Evolutionary conservation across 2,329 filamentous ascomycete genomes (phyloP).

Genomic region (Penicillium italicum): DNA sequence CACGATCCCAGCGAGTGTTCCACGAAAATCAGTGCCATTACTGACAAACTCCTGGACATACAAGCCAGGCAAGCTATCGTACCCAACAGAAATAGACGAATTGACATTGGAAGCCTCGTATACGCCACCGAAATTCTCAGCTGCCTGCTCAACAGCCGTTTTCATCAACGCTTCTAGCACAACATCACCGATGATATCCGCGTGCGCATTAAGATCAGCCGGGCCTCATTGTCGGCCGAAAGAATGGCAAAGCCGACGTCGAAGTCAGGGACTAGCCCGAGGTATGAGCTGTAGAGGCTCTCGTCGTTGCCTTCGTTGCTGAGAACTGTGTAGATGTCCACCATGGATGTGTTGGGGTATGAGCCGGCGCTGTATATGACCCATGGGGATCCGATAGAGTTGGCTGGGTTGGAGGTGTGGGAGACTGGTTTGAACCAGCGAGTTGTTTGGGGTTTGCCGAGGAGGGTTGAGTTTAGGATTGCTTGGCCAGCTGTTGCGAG

Average conservation of each 20-base stretch:
- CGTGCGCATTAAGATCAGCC: not conserved
- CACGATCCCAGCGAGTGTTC: not conserved
- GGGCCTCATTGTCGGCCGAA: not conserved
- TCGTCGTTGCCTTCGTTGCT: not conserved
- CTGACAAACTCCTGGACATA: not conserved
- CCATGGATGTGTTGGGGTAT: not conserved
- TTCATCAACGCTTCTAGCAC: not conserved
- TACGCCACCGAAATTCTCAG: not conserved
- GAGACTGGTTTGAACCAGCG: slow-evolving; percentile 43
- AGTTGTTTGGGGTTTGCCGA: slow-evolving; percentile 33
- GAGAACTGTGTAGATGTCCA: not conserved
- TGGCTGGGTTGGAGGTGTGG: slow-evolving; percentile 16
- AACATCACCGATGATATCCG: not conserved
- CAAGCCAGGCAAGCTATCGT: not conserved
- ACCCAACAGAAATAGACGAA: not conserved
- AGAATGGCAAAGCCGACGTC: not conserved
- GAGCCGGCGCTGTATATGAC: not conserved
- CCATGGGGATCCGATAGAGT: not conserved
- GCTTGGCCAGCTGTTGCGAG: slow-evolving; percentile 17
- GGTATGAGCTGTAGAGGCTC: not conserved
- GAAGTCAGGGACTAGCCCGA: not conserved
- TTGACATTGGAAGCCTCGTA: not conserved
- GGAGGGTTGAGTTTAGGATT: slow-evolving; percentile 34
- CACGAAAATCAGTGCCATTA: not conserved
- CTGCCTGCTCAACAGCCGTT: not conserved